Evolutionary conservation across 495 filamentous ascomycete genomes (phyloP), one percentile per base, ranked within the genome.

Genomic region (Trichoderma erinaceum): DNA sequence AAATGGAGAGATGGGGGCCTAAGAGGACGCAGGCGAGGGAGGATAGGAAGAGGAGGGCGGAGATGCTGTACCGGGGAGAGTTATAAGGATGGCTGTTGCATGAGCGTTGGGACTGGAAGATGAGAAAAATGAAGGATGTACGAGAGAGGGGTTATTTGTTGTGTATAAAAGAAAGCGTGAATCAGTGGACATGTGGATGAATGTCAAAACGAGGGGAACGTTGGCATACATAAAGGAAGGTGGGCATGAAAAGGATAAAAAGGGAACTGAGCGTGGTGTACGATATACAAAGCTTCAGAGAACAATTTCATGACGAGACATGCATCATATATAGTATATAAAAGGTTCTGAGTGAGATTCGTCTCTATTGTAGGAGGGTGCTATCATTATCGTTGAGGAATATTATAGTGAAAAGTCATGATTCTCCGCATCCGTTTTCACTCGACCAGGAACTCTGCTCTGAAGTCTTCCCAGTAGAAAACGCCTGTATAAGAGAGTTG

Each of bases 1-100:
- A 88, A 29, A 87, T 87, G 79, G 86, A 82, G 65, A 83, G 84
- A 73, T 97, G 92, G 92, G 92, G 92, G 44, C 79, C 84, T 16
- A 85, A 85, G 75, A 83, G 87, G 75, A 83, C 83, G 69, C 83
- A 82, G 76, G 93, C 93, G 48, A 84, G 88, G 69, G 90, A 91
- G 77, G 93, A 96, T 74, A 78, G 89, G 73, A 73, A 80, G 74
- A 84, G 87, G 79, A 86, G 93, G 74, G 84, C 81, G 77, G 85
- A 85, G 68, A 74, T 87, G 73, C 77, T 87, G 75, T 78, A 82
- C 6, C 72, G 74, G 66, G 86, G 84, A 67, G 79, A 81, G 70
- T 80, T 82, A 72, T 82, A 76, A 69, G 25, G 7, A 27, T 15
- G 21, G 7, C 29, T 50, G 69, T 38, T 38, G 35, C 35, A 68